phyloP scores from a whole-genome alignment of 192 early-diverging fungal species.

The Paraglomus occultum region DNA sequence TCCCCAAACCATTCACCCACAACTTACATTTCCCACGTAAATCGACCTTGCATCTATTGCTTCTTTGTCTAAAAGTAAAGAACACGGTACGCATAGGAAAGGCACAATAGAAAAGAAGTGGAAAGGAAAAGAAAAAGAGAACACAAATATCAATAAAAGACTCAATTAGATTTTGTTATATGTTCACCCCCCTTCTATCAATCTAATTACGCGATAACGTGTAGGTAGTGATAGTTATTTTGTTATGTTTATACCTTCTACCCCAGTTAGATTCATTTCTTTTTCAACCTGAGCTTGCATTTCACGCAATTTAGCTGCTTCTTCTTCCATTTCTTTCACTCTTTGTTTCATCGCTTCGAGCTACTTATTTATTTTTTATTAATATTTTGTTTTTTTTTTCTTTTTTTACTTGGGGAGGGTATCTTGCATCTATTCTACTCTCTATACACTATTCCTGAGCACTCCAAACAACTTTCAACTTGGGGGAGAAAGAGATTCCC shows the following conservation, averaged over 20 bases:
- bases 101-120: background rate
- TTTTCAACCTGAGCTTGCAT: constrained; percentile 79
- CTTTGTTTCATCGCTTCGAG: constrained; percentile 76
- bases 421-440: background rate
- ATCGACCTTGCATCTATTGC: constrained; percentile 85
- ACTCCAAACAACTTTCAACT: background rate
- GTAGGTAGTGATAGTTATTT: background rate
- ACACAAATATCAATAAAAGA: background rate
- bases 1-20: background rate
- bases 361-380: constrained; percentile 6
- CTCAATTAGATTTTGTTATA: background rate
- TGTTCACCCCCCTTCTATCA: background rate
- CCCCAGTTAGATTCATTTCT: constrained; percentile 52
- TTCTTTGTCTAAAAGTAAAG: constrained; percentile 52
- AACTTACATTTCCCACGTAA: constrained; percentile 87
- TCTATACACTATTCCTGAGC: background rate
- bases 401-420: background rate
- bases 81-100: background rate
- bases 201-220: background rate
- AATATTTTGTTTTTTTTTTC: background rate
- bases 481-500: too few species aligned
- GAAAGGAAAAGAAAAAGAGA: background rate
- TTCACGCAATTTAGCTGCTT: constrained; percentile 74
- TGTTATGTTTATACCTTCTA: constrained; percentile 45
- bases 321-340: constrained; percentile 78